phyloP scores from a whole-genome alignment of 108 stramenopile genomes.

The Skeletonema costatum region DNA sequence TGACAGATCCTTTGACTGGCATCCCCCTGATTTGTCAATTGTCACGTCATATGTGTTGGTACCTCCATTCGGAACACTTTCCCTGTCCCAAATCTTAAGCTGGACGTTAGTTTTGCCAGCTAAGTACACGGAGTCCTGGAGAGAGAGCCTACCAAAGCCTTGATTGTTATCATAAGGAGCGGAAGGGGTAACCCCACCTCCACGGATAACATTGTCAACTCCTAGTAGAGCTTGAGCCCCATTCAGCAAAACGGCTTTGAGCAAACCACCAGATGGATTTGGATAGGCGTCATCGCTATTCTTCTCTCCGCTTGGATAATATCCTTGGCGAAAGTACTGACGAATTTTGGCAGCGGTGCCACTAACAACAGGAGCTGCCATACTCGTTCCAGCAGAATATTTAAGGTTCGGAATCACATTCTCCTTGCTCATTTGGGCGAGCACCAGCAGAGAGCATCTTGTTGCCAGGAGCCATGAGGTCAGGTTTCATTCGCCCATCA shows the following conservation, averaged over 20 bases:
- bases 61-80: conserved; percentile 10
- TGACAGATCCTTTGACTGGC: conserved; percentile 9
- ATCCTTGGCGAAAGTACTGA: conserved; percentile 67
- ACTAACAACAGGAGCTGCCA: conserved; percentile 68
- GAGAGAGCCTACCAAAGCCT: conserved; percentile 37
- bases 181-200: conserved; percentile 4
- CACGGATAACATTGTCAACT: conserved; percentile 29
- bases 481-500: conserved; percentile 49
- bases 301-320: conserved; percentile 51
- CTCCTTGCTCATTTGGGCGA: conserved; percentile 10
- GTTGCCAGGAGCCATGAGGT: conserved; percentile 35
- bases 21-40: conserved; percentile 28
- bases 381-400: conserved; percentile 41
- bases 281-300: not conserved
- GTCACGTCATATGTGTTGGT: conserved; percentile 17
- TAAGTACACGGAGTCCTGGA: conserved; percentile 25
- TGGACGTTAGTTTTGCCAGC: conserved; percentile 30
- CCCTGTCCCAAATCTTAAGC: conserved; percentile 22
- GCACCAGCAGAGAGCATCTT: conserved; percentile 60
- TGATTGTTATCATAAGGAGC: conserved; percentile 44
- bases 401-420: conserved; percentile 29
- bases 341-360: conserved; percentile 68
- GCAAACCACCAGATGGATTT: conserved; percentile 57
- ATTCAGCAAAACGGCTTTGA: conserved; percentile 69
- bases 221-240: conserved; percentile 40